A percentile compares a stretch with the other conserved stretches of the same genome.
Evolutionary conservation across 345 rosid genomes (phyloP).

Genomic region (Eucalyptus brandiana): DNA sequence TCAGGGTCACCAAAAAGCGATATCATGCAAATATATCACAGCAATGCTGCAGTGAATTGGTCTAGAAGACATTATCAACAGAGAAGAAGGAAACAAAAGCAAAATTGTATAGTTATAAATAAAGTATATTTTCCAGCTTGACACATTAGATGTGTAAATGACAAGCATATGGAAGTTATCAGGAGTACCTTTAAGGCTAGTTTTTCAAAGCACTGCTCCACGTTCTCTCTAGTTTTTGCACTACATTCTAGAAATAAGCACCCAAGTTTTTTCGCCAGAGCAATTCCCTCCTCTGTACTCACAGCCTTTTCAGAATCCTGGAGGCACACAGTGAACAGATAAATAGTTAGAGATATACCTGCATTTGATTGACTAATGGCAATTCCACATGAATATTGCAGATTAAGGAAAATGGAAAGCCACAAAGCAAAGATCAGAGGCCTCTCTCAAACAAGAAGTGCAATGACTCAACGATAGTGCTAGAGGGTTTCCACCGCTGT

Average conservation of each 20-base stretch:
- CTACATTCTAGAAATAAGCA: conserved; percentile 83
- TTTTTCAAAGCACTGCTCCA: conserved; percentile 83
- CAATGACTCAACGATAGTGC: not conserved
- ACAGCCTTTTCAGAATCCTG: conserved; percentile 90
- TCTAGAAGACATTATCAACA: not conserved
- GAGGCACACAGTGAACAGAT: not conserved
- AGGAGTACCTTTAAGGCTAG: conserved; percentile 68
- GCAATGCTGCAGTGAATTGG: not conserved
- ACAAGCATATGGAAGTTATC: not conserved
- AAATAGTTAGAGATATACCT: not conserved
- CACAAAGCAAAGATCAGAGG: not conserved
- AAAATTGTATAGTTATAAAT: not conserved
- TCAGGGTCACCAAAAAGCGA: not conserved
- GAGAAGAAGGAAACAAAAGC: not conserved
- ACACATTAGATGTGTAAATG: not conserved
- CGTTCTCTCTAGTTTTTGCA: conserved; percentile 81
- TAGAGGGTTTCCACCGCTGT: not conserved
- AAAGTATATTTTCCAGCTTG: not conserved
- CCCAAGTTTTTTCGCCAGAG: conserved; percentile 66
- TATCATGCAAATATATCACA: not conserved
- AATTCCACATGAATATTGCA: not conserved
- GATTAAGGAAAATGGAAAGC: not conserved
- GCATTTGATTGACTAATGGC: not conserved
- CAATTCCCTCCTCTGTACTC: conserved; percentile 75
- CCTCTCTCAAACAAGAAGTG: not conserved